Evolutionary conservation across 2,329 filamentous ascomycete species (phyloP).

Genomic region (Trichoderma koningii): DNA sequence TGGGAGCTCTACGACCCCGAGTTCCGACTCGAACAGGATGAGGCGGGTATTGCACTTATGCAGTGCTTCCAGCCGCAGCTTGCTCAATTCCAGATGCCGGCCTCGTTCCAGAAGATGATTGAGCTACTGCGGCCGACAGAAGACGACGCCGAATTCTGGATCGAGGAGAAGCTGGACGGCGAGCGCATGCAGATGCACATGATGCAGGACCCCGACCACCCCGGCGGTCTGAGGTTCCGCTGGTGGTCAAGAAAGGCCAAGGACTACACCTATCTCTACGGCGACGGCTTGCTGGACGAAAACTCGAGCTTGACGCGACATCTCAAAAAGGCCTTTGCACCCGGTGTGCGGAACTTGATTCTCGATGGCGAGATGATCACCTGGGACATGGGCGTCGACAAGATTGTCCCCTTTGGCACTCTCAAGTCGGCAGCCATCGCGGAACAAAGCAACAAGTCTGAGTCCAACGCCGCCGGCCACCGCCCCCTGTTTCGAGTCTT

Average conservation of each 20-base stretch:
- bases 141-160: conserved; percentile 82
- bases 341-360: conserved; percentile 80
- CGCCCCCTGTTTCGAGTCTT: conserved; percentile 84
- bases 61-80: conserved; percentile 96
- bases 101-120: conserved; percentile 76
- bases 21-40: conserved; percentile 71
- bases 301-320: conserved; percentile 79
- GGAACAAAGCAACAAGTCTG: conserved; percentile 66
- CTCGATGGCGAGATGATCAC: conserved; percentile 98
- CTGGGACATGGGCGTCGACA: conserved; percentile 86
- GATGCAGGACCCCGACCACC: conserved; percentile 65
- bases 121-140: conserved; percentile 64
- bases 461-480: conserved; percentile 50
- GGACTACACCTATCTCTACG: conserved; percentile 94
- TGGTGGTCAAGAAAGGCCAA: conserved; percentile 98
- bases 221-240: conserved; percentile 72
- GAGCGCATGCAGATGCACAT: conserved; percentile 98
- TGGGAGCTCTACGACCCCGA: conserved; percentile 84
- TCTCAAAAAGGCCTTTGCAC: conserved; percentile 73
- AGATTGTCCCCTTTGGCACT: conserved; percentile 85
- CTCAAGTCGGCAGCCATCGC: conserved; percentile 86
- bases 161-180: conserved; percentile 96
- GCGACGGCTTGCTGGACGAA: conserved; percentile 71
- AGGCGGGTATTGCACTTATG: conserved; percentile 78
- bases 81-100: conserved; percentile 85